phyloP scores from a whole-genome alignment of 805 yeast species.

The Saturnispora bothae region DNA sequence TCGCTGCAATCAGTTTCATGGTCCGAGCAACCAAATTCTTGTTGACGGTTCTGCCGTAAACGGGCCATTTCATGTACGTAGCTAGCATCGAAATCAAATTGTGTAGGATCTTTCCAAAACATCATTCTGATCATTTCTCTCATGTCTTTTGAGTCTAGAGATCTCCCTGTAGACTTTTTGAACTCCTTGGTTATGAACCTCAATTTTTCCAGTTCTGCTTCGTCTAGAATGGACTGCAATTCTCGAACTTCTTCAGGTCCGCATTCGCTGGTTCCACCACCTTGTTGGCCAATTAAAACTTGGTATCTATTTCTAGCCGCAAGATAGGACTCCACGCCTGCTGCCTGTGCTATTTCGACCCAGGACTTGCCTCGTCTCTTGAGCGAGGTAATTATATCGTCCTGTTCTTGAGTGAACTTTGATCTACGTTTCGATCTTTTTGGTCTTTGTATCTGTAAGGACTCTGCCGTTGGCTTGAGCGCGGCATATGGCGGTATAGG shows the following conservation, averaged over 20 bases:
- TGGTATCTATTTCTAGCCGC: constrained; percentile 75
- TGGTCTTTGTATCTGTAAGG: constrained; percentile 19
- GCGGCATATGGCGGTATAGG: constrained; percentile 24
- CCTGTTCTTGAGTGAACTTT: constrained; percentile 63
- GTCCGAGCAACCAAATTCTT: constrained; percentile 6
- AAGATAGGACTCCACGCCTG: constrained; percentile 53
- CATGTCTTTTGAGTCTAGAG: constrained; percentile 42
- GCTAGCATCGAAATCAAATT: constrained; percentile 46
- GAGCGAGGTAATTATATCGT: constrained; percentile 47
- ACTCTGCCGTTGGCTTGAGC: constrained; percentile 15
- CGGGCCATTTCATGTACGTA: constrained; percentile 33
- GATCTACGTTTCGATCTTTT: constrained; percentile 51
- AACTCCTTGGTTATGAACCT: constrained; percentile 52
- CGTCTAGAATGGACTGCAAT: constrained; percentile 47
- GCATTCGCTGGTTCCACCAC: constrained; percentile 61
- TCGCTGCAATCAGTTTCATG: background rate
- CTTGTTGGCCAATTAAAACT: constrained; percentile 75
- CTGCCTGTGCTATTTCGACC: constrained; percentile 61
- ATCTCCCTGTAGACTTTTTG: constrained; percentile 41
- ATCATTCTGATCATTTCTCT: constrained; percentile 42
- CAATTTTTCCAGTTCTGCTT: constrained; percentile 66
- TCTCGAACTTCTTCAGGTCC: constrained; percentile 41
- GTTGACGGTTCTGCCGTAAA: constrained; percentile 14
- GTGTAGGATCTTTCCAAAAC: constrained; percentile 44
- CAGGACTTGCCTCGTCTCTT: constrained; percentile 57